Conservation (phyloP, 2,329 filamentous ascomycete species). For the Verticillium longisporum region DNA sequence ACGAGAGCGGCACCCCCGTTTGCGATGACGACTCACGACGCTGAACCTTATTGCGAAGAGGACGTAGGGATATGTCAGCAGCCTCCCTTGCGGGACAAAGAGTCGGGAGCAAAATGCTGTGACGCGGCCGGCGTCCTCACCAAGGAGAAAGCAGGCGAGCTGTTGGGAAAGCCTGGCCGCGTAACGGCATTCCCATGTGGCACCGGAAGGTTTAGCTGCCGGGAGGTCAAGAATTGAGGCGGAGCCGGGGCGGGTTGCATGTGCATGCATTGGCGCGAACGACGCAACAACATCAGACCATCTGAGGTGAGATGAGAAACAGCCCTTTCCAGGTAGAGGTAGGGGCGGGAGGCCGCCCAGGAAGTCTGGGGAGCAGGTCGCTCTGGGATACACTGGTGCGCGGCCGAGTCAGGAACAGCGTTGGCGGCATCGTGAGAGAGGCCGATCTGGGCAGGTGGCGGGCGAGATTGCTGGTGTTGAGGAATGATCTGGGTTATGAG, state of each 20-base stretch:
- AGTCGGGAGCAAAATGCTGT: background rate
- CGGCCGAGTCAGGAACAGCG: background rate
- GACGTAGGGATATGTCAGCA: background rate
- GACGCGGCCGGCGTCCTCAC: background rate
- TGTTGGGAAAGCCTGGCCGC: background rate
- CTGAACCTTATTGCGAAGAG: background rate
- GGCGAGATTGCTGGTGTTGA: background rate
- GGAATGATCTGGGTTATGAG: background rate
- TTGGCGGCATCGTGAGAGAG: background rate
- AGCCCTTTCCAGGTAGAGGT: too few species aligned
- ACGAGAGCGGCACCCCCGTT: slow-evolving; percentile 23
- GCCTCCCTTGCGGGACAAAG: background rate
- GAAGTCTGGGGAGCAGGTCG: background rate
- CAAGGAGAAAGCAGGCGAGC: background rate
- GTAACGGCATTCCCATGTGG: background rate
- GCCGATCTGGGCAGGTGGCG: background rate
- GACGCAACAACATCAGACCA: background rate
- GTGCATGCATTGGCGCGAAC: background rate
- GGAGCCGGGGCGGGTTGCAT: background rate
- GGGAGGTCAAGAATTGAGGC: background rate
- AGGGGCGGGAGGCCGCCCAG: background rate
- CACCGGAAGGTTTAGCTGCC: background rate
- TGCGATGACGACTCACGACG: slow-evolving; percentile 17
- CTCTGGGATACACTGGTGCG: background rate
- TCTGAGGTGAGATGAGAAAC: background rate